Conservation (phyloP, 2,329 filamentous ascomycete species). For the Colletotrichum sp. region DNA sequence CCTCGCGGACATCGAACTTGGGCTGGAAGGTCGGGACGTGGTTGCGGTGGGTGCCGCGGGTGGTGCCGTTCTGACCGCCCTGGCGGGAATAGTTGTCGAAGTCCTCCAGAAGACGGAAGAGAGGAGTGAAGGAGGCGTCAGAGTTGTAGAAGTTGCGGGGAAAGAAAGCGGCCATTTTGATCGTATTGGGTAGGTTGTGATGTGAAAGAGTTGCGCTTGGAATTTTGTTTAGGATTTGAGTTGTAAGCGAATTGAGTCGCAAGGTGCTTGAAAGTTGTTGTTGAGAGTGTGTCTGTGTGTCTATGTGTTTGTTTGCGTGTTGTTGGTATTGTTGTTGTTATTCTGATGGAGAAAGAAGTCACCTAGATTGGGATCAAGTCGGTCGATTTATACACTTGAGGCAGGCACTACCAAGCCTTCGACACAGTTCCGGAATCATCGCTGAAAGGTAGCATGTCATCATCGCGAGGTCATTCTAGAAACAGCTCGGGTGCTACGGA, state of each 20-base stretch:
- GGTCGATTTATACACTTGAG: conserved; percentile 34
- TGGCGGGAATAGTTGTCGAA: conserved; percentile 62
- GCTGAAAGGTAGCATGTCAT: not conserved
- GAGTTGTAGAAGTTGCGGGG: conserved; percentile 54
- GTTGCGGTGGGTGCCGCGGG: conserved; percentile 25
- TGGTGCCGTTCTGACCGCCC: conserved; percentile 20
- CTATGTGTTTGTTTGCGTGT: not conserved
- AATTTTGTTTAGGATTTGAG: conserved; percentile 46
- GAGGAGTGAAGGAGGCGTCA: conserved; percentile 59
- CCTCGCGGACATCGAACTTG: conserved; percentile 80
- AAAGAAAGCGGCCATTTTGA: conserved; percentile 65
- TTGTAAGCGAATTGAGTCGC: not conserved
- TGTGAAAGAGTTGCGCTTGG: not conserved
- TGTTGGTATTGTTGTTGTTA: conserved; percentile 27
- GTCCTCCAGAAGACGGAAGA: conserved; percentile 70
- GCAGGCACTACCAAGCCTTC: conserved; percentile 21
- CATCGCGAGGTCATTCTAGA: conserved; percentile 17
- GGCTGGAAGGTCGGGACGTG: conserved; percentile 68
- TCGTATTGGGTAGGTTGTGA: conserved; percentile 8
- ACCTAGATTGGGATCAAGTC: conserved; percentile 13
- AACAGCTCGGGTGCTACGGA: not conserved
- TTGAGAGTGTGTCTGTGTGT: not conserved
- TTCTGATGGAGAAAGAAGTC: conserved; percentile 25
- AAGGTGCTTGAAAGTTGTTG: not conserved
- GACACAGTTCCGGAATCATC: conserved; percentile 30